Evolutionary conservation across 768 basidiomycete genomes (phyloP).

Genomic region (Calocybe gangraenosa): DNA sequence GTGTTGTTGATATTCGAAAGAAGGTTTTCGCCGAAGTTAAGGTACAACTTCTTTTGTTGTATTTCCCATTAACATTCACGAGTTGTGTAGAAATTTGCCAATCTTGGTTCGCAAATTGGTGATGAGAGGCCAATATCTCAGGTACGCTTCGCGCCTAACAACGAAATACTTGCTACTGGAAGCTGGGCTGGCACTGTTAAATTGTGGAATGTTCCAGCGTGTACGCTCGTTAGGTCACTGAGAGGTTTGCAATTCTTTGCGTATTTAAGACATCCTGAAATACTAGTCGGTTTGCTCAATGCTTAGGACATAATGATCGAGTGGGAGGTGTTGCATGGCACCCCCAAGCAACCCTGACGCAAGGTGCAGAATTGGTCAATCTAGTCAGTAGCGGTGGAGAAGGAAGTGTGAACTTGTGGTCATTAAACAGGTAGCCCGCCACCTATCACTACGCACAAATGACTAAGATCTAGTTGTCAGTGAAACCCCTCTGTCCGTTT

Average conservation of each 20-base stretch:
- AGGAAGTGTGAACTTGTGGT: constrained; percentile 84
- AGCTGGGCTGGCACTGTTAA: constrained; percentile 97
- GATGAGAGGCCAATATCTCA: constrained; percentile 93
- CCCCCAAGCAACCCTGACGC: constrained; percentile 80
- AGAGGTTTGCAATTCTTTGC: constrained; percentile 47
- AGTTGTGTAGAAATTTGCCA: constrained; percentile 67
- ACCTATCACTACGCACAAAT: background rate
- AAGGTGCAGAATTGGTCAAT: constrained; percentile 64
- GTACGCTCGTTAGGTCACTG: constrained; percentile 71
- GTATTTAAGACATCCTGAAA: too few relatives aligned
- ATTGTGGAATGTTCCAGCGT: constrained; percentile 92
- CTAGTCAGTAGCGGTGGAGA: constrained; percentile 92
- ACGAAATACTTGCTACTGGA: constrained; percentile 82
- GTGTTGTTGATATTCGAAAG: constrained; percentile 90
- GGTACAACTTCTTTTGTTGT: constrained; percentile 36
- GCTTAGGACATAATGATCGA: constrained; percentile 80
- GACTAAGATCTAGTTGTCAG: constrained; percentile 32
- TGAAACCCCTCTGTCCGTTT: constrained; percentile 78
- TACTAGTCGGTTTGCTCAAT: too few relatives aligned
- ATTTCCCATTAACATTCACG: background rate
- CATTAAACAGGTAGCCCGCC: constrained; percentile 62
- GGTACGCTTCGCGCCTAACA: constrained; percentile 93
- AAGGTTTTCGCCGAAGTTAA: constrained; percentile 87
- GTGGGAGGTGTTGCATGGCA: constrained; percentile 99
- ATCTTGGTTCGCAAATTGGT: constrained; percentile 96